These are phyloP conservation scores for Prinsepia uniflora DNA, from an alignment of 306 rosid genomes.

Conservation along the genomic window DNA sequence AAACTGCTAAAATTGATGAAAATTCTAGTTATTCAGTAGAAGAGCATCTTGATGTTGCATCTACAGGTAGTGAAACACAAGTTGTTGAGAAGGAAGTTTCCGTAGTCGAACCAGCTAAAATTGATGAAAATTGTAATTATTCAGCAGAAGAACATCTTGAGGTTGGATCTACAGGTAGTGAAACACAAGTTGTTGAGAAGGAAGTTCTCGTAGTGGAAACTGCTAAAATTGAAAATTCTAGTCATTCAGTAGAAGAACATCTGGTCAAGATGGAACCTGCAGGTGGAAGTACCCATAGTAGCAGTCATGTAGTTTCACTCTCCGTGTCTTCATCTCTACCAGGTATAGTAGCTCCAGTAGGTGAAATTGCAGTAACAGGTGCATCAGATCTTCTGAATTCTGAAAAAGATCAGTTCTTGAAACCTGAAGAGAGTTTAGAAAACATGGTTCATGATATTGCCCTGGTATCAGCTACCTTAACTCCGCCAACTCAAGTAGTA, in stretches of 20 bases:
- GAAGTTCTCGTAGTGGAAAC: conserved; percentile 22
- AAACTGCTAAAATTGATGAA: conserved; percentile 14
- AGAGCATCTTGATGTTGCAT: conserved; percentile 8
- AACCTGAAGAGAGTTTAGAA: conserved; percentile 21
- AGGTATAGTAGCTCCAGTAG: conserved; percentile 26
- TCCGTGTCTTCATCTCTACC: conserved; percentile 13
- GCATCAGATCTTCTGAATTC: conserved; percentile 23
- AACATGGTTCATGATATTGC: conserved; percentile 18
- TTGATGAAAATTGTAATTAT: conserved; percentile 18
- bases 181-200: conserved; percentile 11
- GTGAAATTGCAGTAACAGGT: conserved; percentile 19
- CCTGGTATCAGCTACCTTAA: conserved; percentile 10
- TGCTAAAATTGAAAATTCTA: conserved; percentile 12
- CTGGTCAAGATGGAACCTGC: conserved; percentile 27
- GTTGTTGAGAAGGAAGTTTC: conserved; percentile 14
- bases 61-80: conserved; percentile 3
- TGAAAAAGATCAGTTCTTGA: conserved; percentile 25
- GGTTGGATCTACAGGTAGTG: neutral
- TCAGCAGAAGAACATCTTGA: conserved; percentile 28
- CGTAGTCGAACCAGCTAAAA: conserved; percentile 17
- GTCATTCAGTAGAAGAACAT: conserved; percentile 30
- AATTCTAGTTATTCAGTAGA: conserved; percentile 25
- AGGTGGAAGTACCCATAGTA: conserved; percentile 17
- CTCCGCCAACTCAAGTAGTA: conserved; percentile 22
- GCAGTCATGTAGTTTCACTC: conserved; percentile 12